Evolutionary conservation across 176 grass and related monocot species (phyloP), one percentile per base, ranked within the genome.

Genomic region (Poa pratensis): DNA sequence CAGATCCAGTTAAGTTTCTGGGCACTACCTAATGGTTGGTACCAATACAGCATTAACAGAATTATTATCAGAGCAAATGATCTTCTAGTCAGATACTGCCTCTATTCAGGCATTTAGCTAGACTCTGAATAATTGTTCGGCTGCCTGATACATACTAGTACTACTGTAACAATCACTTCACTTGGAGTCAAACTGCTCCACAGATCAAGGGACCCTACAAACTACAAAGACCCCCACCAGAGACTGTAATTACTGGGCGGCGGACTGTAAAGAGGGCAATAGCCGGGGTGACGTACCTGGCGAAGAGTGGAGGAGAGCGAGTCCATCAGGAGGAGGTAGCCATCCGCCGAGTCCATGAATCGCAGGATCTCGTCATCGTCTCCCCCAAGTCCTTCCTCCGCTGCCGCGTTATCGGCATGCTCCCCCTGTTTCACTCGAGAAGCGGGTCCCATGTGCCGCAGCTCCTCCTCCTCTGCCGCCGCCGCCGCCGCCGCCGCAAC

Each of bases 301-400:
- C 88, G 84, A 64, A 90, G 88, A 78, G 66, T 24, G 24, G 88
- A 90, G 73, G 84, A 83, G 66, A 90, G 84, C 24, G 88, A 82
- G 26, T 90, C 79, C 84, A 90, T 83, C 34, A 90, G 73, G 45
- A 86, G 55, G 46, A 90, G 79, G 84, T 90, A 90, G 65, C 64
- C 65, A 11, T 90, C 84, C 46, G 86, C 65, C 26, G 88, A 90
- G 84, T 86, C 88, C 83, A 90, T 86, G 79, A 90, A 90, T 59
- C 79, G 73, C 34, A 90, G 84, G 79, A 86, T 73, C 88, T 86
- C 73, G 7, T 78, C 79, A 64, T 73, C 54, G 54, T 34, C 83
- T 37, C 55, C 73, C 45, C 34, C 45, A 39, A 13, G 73, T 0
- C 79, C 54, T 55, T 62, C 34, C 18, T 62, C 72, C 71, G 24